phyloP scores from a whole-genome alignment of 2,329 filamentous ascomycete genomes.

The Aspergillus ibericus region DNA sequence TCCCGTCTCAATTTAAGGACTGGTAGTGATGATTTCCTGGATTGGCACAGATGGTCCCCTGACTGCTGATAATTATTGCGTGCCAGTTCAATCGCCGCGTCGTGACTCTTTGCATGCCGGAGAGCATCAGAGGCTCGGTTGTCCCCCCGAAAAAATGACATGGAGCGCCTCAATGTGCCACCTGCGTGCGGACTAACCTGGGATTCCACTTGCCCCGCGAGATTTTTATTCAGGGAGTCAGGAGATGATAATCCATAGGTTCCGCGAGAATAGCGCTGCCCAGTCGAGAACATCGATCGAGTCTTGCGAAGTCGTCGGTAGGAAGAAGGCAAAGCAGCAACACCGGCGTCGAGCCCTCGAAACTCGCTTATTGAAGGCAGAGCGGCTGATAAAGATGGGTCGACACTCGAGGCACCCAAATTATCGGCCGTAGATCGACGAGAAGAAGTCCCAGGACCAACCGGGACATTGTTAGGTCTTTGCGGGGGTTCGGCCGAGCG shows the following conservation, averaged over 20 bases:
- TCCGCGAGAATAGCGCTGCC: constrained; percentile 30
- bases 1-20: constrained; percentile 26
- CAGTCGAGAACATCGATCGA: constrained; percentile 50
- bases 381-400: constrained; percentile 18
- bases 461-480: constrained; percentile 13
- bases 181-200: constrained; percentile 15
- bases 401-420: neutral
- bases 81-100: constrained; percentile 44
- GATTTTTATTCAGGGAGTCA: constrained; percentile 10
- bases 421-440: constrained; percentile 6
- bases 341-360: constrained; percentile 34
- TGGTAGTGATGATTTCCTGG: constrained; percentile 27
- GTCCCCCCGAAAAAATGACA: constrained; percentile 42
- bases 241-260: constrained; percentile 16
- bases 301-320: constrained; percentile 49
- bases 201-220: neutral
- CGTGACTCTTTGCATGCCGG: constrained; percentile 33
- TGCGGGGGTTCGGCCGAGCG: constrained; percentile 18
- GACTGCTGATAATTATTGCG: constrained; percentile 40
- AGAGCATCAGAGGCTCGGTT: constrained; percentile 19
- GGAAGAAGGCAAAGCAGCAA: constrained; percentile 46
- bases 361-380: constrained; percentile 34
- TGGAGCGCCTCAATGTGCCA: constrained; percentile 40
- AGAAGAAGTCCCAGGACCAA: constrained; percentile 1
- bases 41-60: constrained; percentile 17